Evolutionary conservation across 164 flowering plant genomes (phyloP), one percentile per base, ranked within the genome.

Genomic region (Akebia trifoliata): DNA sequence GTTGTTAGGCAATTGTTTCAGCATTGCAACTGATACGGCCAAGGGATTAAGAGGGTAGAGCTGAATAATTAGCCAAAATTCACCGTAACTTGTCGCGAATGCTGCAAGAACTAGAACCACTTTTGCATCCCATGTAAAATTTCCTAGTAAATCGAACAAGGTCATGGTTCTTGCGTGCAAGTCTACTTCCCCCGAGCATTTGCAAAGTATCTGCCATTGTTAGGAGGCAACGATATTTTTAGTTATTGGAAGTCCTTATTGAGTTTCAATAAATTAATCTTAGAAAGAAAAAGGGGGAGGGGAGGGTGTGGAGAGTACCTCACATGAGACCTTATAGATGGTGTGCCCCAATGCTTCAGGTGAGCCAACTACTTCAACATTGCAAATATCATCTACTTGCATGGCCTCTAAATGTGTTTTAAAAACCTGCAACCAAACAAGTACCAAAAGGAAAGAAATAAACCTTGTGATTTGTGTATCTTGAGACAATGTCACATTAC

Each of bases 91-190:
- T 46, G 36, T 69, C 15, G 78, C 85, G 43, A 87, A 79, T 20
- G 93, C 86, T 51, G 93, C 72, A 2, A 90, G 80, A 24, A 70
- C 78, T 60, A 87, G 40, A 38, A 67, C 79, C 68, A 78, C 61
- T 69, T 90, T 90, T 21, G 75, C 85, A 65, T 78, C 95, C 96
- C 96, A 91, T 18, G 64, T 63, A 43, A 74, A 81, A 22, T 64
- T 69, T 20, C 70, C 64, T 4, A 91, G 70, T 49, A 72, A 59
- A 56, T 86, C 79, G 8, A 91, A 77, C 66, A 87, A 32, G 29
- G 26, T 1, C 80, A 91, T 65, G 17, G 86, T 73, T 29, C 62
- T 76, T 17, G 67, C 30, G 26, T 78, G 81, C 25, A 67, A 34
- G 63, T 79, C 69, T 14, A 39, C 63, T 38, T 69, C 50, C 8